Evolutionary conservation across 208 protist species (phyloP), one percentile per base, ranked within the genome.

Genomic region (Leishmania aethiopica): DNA sequence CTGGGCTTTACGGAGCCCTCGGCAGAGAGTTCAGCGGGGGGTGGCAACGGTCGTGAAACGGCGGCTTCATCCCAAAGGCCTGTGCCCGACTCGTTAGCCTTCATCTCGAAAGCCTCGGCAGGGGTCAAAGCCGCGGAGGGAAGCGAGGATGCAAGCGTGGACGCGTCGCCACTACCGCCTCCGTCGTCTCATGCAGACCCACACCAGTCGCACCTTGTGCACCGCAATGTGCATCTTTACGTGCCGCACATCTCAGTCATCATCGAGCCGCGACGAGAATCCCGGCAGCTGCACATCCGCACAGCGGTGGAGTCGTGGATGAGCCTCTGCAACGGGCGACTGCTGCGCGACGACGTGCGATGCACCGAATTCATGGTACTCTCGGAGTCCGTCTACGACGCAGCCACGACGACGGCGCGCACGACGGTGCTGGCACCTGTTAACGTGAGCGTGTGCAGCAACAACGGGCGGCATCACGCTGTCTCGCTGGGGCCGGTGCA

Each of bases 371-470:
- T 88, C 32, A 59, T 72, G 28, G 42, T 90, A 37, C 80, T 78
- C 49, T 81, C 87, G 10, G 84, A 88, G 80, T 78, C 80, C 28
- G 71, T 83, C 32, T 78, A 83, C 74, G 74, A 77, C 59, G 75
- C 85, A 11, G 81, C 83, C 32, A 85, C 86, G n/a, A 86, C 84
- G 17, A 87, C 84, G 69, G 79, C 83, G 42, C 80, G 82, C 75
- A 90, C 87, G n/a, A 90, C 87, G 70, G 75, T 92, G 73, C 81
- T 92, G n/a, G 70, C 84, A 1, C 87, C 89, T 42, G 84, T 84
- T 3, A 64, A 86, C 42, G 75, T 92, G 53, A 53, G 67, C 32
- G 71, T 91, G 60, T 75, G 73, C 75, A 86, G 82, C 75, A 80
- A 32, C 72, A 86, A 86, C 35, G 86, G 90, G 37, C 81, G 71